Percentiles rank a stretch among this genome's conserved stretches.
phyloP scores from a whole-genome alignment of 371 early-diverging fungal genomes.

The Zychaea mexicana region DNA sequence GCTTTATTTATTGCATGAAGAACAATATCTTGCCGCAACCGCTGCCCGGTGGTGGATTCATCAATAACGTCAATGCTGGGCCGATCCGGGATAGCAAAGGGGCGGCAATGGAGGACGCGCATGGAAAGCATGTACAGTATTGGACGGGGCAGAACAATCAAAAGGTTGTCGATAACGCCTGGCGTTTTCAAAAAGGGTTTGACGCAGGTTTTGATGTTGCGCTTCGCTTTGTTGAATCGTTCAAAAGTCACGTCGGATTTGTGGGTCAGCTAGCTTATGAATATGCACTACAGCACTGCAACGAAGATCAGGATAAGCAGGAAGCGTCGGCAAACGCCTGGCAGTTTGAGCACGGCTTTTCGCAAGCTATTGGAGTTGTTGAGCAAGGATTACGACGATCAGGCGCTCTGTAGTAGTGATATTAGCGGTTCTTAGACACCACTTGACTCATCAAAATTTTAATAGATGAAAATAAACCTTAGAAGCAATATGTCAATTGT shows the following conservation, averaged over 20 bases:
- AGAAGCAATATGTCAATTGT: no score
- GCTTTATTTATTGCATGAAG: constrained; percentile 30
- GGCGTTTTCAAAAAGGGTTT: constrained; percentile 24
- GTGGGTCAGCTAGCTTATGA: constrained; percentile 21
- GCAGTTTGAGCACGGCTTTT: constrained; percentile 32
- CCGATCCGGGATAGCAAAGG: background rate
- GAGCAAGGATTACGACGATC: constrained; percentile 5
- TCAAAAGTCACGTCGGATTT: constrained; percentile 24
- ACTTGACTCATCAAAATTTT: no score
- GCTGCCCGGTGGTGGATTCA: constrained; percentile 3
- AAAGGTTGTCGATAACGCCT: constrained; percentile 3
- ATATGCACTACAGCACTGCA: constrained; percentile 14
- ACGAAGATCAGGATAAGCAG: constrained; percentile 5
- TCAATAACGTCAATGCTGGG: background rate
- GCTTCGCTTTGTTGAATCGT: constrained; percentile 14
- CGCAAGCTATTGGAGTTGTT: constrained; percentile 17
- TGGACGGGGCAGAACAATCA: constrained; percentile 7
- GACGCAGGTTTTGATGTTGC: constrained; percentile 23
- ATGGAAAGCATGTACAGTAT: constrained; percentile 11
- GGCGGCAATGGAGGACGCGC: background rate
- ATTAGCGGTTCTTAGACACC: no score
- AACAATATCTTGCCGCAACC: constrained; percentile 10
- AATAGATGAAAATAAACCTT: no score
- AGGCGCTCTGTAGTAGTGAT: background rate
- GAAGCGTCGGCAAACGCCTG: constrained; percentile 15